Evolutionary conservation across 2,329 filamentous ascomycete genomes (phyloP).

Genomic region (Nectriaceae sp.): DNA sequence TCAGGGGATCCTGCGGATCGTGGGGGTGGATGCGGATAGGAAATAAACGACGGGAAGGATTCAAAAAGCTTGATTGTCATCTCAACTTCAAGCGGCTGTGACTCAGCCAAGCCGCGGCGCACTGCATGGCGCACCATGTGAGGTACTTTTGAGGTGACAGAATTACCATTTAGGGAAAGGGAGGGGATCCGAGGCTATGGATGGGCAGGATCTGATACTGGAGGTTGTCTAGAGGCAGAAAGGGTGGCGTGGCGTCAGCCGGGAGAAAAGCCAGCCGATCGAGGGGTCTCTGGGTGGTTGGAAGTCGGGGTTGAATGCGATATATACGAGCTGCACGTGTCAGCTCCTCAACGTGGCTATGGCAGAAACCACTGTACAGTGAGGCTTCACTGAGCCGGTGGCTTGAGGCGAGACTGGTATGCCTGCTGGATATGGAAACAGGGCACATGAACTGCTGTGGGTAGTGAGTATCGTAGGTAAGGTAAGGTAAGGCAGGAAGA

Average conservation of each 20-base stretch:
- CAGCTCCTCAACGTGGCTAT: no score
- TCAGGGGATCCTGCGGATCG: slow-evolving; percentile 66
- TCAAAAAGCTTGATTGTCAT: no score
- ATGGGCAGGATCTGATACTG: slow-evolving; percentile 3
- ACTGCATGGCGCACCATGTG: slow-evolving; percentile 1
- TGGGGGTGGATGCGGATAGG: slow-evolving; percentile 57
- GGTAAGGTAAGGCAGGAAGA: no score
- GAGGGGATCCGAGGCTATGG: neutral
- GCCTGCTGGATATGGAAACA: no score
- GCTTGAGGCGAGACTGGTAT: no score
- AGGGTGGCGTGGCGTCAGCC: slow-evolving; percentile 21
- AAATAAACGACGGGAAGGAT: slow-evolving; percentile 27
- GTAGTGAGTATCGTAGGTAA: no score
- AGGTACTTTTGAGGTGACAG: slow-evolving; percentile 1
- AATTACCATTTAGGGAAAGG: neutral
- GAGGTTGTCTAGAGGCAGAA: slow-evolving; percentile 2
- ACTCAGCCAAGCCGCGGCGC: neutral
- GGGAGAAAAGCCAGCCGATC: slow-evolving; percentile 23
- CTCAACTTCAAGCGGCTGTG: no score
- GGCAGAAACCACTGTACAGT: no score
- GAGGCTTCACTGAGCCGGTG: no score
- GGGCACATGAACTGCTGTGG: no score
- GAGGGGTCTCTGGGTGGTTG: slow-evolving; percentile 1
- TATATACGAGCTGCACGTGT: slow-evolving; percentile 6
- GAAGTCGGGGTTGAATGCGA: neutral